Evolutionary conservation across 805 yeast genomes (phyloP).

Genomic region (Starmera dryadoides): DNA sequence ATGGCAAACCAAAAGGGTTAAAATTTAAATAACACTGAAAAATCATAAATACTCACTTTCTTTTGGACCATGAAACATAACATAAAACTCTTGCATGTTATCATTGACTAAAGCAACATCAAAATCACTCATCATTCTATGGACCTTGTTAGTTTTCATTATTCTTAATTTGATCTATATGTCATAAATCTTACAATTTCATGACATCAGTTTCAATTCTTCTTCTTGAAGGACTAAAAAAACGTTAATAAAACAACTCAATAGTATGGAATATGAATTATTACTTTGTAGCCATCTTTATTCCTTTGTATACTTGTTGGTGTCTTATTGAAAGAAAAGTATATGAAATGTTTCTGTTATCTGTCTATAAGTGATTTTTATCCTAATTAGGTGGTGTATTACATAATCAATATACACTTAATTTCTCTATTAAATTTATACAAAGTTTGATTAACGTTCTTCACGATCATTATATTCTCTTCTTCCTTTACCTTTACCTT

Average conservation of each 20-base stretch:
- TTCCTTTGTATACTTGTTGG: background rate
- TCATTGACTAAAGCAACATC: slow-evolving; percentile 81
- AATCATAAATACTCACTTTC: slow-evolving; percentile 37
- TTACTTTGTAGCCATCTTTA: background rate
- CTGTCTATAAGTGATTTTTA: no score
- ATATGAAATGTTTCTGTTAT: no score
- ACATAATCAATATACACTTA: no score
- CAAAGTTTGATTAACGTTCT: slow-evolving; percentile 2
- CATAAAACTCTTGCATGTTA: slow-evolving; percentile 79
- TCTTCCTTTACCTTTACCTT: slow-evolving; percentile 2
- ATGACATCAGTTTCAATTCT: slow-evolving; percentile 89
- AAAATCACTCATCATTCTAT: slow-evolving; percentile 79
- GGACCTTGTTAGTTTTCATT: slow-evolving; percentile 5
- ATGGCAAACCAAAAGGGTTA: background rate
- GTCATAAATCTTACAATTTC: slow-evolving; percentile 83
- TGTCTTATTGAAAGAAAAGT: background rate
- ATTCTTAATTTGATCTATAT: background rate
- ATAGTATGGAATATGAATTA: background rate
- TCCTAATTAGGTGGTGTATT: no score
- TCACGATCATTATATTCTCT: slow-evolving; percentile 5
- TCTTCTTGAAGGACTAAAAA: slow-evolving; percentile 25
- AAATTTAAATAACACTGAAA: background rate
- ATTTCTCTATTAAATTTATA: no score
- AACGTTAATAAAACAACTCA: background rate
- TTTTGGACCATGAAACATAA: slow-evolving; percentile 78